Base-by-base conservation (phyloP, 495 filamentous ascomycete species). In the Jackrogersella minutella region DNA sequence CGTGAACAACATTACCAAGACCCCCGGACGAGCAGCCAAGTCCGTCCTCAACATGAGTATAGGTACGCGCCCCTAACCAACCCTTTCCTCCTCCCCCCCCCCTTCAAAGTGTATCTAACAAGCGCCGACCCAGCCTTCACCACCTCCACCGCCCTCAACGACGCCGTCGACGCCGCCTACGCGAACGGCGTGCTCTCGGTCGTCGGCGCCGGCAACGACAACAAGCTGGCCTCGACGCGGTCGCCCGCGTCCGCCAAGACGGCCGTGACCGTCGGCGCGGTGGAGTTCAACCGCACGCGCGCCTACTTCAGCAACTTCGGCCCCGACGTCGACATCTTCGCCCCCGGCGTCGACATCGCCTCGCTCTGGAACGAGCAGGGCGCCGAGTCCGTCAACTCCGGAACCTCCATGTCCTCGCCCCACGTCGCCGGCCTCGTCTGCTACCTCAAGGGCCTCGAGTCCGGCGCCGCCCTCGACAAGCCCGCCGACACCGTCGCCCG, bases 271-370 rank as follows among this genome's bases (percentile, higher is more conserved):
- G 78, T 86, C 56, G 85, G 81, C 31, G 82, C 84, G 55, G 77
- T 75, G 40, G 71, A 69, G 62, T 64, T 44, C 28, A 63, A 68
- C 54, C 79, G 82, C 30, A 66, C 71, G 47, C 77, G 78, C 37
- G 78, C 85, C 14, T 73, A 41, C 2, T 86, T 81, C 77, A 83
- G 81, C 62, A 87, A 87, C 77, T 86, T 75, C 58, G 84, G 85
- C 0, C 43, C 70, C n/a, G 64, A 73, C 28, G 78, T 87, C 13
- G 83, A 86, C 60, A 56, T 81, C 9, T 80, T 79, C 56, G 77
- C 78, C 1, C 76, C 79, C 5, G 78, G 78, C 14, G 77, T 78
- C 22, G 58, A 74, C 70, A 62, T 82, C 6, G 74, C 76, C 50
- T 77, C 76, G 2, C 63, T 71, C 0, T 64, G 57, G 33, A 68